phyloP scores from a whole-genome alignment of 331 rosid species.

The Pyracantha coccinea region DNA sequence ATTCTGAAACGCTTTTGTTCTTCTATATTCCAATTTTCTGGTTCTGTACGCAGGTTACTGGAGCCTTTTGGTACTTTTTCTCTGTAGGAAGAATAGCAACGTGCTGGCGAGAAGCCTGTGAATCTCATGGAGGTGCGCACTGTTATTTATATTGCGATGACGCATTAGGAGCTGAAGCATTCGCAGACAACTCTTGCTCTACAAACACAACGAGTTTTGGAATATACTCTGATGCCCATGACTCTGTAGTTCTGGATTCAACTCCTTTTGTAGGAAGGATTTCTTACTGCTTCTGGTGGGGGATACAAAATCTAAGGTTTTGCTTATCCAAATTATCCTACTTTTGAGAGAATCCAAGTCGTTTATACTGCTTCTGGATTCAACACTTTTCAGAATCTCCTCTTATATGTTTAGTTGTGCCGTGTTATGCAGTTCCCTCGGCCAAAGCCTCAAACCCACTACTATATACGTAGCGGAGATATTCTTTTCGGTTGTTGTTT shows the following conservation, averaged over 20 bases:
- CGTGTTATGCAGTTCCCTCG: constrained; percentile 25
- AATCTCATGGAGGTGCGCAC: neutral
- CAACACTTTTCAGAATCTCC: neutral
- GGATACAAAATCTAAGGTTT: constrained; percentile 27
- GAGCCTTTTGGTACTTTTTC: constrained; percentile 22
- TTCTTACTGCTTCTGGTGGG: constrained; percentile 32
- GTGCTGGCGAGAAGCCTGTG: constrained; percentile 11
- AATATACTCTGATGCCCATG: constrained; percentile 12
- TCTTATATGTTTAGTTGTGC: neutral
- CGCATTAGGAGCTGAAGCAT: neutral
- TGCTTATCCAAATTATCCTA: neutral
- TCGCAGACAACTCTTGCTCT: neutral
- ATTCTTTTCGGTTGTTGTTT: constrained; percentile 13
- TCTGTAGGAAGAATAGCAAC: neutral
- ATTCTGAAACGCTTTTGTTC: neutral
- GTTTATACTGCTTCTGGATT: constrained; percentile 16
- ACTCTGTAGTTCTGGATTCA: neutral
- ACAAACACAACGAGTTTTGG: constrained; percentile 12
- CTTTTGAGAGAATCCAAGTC: neutral
- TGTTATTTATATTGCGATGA: constrained; percentile 10
- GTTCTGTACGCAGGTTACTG: neutral
- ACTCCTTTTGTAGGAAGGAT: neutral
- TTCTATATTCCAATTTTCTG: neutral
- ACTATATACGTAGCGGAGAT: constrained; percentile 15
- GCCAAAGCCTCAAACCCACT: constrained; percentile 27